Evolutionary conservation across 345 rosid species (phyloP), one percentile per base, ranked within the genome.

Genomic region (Hevea brasiliensis): DNA sequence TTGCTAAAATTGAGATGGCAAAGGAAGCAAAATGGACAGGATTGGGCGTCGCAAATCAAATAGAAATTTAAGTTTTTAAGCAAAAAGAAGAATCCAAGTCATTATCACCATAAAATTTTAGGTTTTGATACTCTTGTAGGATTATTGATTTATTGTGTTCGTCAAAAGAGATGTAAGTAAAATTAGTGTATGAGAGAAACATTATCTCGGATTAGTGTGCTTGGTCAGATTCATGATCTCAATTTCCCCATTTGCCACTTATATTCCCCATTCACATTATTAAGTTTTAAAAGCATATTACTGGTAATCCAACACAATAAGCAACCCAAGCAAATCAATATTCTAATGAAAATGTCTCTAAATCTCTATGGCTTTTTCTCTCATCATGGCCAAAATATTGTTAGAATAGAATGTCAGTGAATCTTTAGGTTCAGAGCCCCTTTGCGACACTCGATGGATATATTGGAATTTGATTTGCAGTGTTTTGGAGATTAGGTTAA

Each of bases 221-320:
- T 17, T 32, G 55, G 73, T 75, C 63, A 41, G 68, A 68, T 62
- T 60, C 78, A 75, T 54, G 64, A 75, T n/a, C 41, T 47, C 10
- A 14, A 67, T 29, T n/a, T 24, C 35, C 57, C 45, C 56, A 45
- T 32, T 56, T 35, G 77, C 42, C 40, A 20, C 60, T 29, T 44
- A 27, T 23, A 45, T 20, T 4, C 61, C 65, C 5, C 1, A 32
- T 74, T 23, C 21, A 23, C 37, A 72, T 27, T 47, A 48, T 58
- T 58, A 57, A 73, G 24, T 40, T 61, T 35, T 35, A 26, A 59
- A 59, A 23, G 2, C 48, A 32, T 60, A 48, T 67, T 66, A 65
- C 44, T 76, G 80, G 64, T 51, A 73, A 72, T 76, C 80, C 66
- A 27, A 54, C 73, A 68, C 61, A 37, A 50, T 20, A 20, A 41